Base-by-base conservation (phyloP, 208 protist species). In the Acanthamoeba sp. region DNA sequence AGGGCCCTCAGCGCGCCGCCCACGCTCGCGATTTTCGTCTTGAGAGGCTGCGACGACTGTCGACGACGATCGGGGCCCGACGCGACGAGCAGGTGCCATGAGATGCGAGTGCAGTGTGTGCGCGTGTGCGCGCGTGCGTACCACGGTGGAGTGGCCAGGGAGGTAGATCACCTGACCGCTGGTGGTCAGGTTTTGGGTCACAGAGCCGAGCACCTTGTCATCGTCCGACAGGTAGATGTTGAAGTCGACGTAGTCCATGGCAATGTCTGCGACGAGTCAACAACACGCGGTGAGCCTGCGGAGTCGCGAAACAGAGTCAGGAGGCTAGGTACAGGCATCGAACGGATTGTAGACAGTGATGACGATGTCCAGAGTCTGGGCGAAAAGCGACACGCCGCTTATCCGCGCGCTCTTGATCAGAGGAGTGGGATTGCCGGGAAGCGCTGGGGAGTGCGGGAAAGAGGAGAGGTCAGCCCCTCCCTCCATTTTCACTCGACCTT, bases 161-260 rank as follows among this genome's bases (percentile, higher is more conserved):
- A 91, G 22, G 34, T 71, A 62, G 52, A 91, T 91, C 14, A 66
- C 50, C 34, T 91, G n/a, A n/a, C 66, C 29, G 24, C 27, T 38
- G 22, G 16, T 22, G 14, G 52, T 59, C 84, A 91, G 27, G 52
- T 91, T 66, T 10, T 20, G 24, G 42, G 64, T 36, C 20, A 91
- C 4, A 2, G 0, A 4, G 48, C 84, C 84, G 32, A 91, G 10
- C 38, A 52, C 14, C 0, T 27, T 20, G 3, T 52, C 22, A 7
- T 7, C 1, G 40, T 38, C 38, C 0, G 73, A 84, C 73, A 84
- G 24, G 73, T 27, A 34, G 5, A 84, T 38, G 22, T 6, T 84
- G 38, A 84, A 18, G 40, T 84, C 27, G 36, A 84, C 12, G n/a
- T 52, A 84, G 18, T 55, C 40, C n/a, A 52, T 9, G 1, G 73